phyloP scores from a whole-genome alignment of 805 yeast species.

The Cephaloascus fragrans region DNA sequence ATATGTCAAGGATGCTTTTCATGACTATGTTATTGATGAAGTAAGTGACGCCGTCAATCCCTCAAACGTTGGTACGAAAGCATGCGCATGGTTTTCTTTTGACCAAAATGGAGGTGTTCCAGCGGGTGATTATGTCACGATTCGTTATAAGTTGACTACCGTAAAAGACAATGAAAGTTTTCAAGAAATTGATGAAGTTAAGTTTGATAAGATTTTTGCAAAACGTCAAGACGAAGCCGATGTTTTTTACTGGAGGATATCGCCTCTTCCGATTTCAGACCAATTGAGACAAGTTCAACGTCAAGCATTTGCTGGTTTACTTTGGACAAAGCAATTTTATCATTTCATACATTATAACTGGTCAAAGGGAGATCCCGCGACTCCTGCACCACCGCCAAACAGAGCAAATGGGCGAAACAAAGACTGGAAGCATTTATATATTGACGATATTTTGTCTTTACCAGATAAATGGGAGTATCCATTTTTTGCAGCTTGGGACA shows the following conservation, averaged over 20 bases:
- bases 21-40: conserved; percentile 64
- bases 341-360: conserved; percentile 80
- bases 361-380: conserved; percentile 76
- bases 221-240: conserved; percentile 83
- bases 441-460: conserved; percentile 78
- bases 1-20: conserved; percentile 85
- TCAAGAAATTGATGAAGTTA: conserved; percentile 58
- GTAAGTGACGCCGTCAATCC: conserved; percentile 61
- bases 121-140: conserved; percentile 77
- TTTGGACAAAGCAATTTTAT: conserved; percentile 91
- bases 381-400: conserved; percentile 67
- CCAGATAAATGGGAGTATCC: conserved; percentile 98
- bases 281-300: conserved; percentile 77
- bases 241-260: conserved; percentile 80
- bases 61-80: conserved; percentile 63
- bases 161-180: not conserved
- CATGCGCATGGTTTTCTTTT: conserved; percentile 76
- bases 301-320: conserved; percentile 88
- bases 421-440: conserved; percentile 84
- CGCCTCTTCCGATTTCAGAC: conserved; percentile 77
- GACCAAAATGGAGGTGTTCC: conserved; percentile 73
- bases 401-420: conserved; percentile 81
- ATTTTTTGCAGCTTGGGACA: conserved; percentile 95
- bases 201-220: conserved; percentile 58
- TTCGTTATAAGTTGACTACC: conserved; percentile 63